A percentile compares a stretch with the other conserved stretches of the same genome.
Conservation (phyloP, 1,284 basidiomycete species). For the Microbotryum scabiosae region DNA sequence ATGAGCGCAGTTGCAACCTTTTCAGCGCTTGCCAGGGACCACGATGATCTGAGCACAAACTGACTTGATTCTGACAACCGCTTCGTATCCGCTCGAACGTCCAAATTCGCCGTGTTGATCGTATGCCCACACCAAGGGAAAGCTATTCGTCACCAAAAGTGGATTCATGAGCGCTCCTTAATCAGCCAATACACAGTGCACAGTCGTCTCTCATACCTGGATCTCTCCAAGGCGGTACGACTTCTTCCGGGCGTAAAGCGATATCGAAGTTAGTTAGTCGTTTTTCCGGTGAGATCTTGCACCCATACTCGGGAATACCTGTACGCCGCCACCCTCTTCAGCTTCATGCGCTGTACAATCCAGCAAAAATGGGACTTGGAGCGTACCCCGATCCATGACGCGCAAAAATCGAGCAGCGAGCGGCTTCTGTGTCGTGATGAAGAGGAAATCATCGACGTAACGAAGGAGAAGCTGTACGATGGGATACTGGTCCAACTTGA, state of each 20-base stretch:
- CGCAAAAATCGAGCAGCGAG: constrained; percentile 65
- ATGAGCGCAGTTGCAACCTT: neutral
- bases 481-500: neutral
- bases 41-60: neutral
- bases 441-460: constrained; percentile 88
- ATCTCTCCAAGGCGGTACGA: constrained; percentile 19
- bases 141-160: constrained; percentile 43
- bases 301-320: constrained; percentile 89
- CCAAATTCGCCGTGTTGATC: constrained; percentile 65
- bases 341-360: neutral
- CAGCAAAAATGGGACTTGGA: no score
- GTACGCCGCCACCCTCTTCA: neutral
- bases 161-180: neutral
- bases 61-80: neutral
- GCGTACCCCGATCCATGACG: constrained; percentile 64
- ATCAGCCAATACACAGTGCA: neutral
- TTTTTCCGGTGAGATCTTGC: constrained; percentile 78
- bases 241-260: constrained; percentile 36
- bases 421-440: constrained; percentile 61
- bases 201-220: neutral
- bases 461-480: constrained; percentile 62
- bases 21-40: neutral
- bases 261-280: constrained; percentile 78
- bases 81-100: constrained; percentile 47
- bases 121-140: constrained; percentile 86